Base-by-base conservation (phyloP, 352 stramenopile genomes). In the Thraustotheca clavata region DNA sequence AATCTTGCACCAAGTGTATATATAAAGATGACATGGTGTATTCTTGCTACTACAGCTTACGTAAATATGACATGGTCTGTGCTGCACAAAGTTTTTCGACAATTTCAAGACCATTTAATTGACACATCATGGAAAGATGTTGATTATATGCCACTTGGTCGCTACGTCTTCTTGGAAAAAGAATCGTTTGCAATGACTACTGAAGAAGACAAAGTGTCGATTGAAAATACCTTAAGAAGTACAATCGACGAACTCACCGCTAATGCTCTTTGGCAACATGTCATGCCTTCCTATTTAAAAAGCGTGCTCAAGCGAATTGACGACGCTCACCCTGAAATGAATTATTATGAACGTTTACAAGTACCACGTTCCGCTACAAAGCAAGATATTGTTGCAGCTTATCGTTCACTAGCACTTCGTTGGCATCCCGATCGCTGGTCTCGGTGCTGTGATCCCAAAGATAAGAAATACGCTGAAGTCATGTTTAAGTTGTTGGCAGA, bases 401-500 rank as follows among this genome's bases (percentile, higher is more conserved):
- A 94, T 71, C 88, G 86, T 31, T 67, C 69, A 3, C 52, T 91
- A 11, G 86, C 86, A 16, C 66, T 94, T n/a, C 91, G 90, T 59
- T 94, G 86, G 86, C 86, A 94, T 60, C 83, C 86, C 4, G 86
- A 94, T 67, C 82, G 83, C 4, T 93, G 80, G 81, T 69, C 85
- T 1, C 77, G 76, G 29, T 60, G 68, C 0, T 35, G 63, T 5
- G 78, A 76, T n/a, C 62, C 79, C 4, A 68, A 81, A 27, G 83
- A 93, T 59, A 73, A 83, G 48, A 71, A 84, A 14, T 82, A 80
- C 22, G 83, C 82, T 7, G 83, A 92, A 40, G 71, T 86, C 34
- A 76, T 88, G 18, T 94, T 94, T 54, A 94, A 94, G 60, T 60
- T 94, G 5, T 67, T 93, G 18, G 86, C 86, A 12, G 86, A 93